Evolutionary conservation across 2,329 filamentous ascomycete species (phyloP), one percentile per base, ranked within the genome.

Genomic region (Xylariaceae sp.): DNA sequence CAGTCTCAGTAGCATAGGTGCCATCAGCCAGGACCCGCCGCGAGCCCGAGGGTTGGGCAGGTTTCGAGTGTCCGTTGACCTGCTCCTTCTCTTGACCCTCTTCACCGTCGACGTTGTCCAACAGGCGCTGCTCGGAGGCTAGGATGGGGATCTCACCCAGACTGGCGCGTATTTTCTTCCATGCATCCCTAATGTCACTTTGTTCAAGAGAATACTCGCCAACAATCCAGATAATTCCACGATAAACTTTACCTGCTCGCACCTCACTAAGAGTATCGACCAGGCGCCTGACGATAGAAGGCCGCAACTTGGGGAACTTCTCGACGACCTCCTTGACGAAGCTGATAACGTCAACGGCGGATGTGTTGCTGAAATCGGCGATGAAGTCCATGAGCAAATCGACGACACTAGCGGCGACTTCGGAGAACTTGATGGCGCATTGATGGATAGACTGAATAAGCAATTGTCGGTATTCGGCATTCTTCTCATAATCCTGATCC

Each of bases 291-390:
- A 97, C 85, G 56, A 98, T 97, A 1, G 88, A 86, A 25, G 84
- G 81, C 49, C 93, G 84, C 47, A 98, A 78, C 58, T 88, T 83
- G 6, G 93, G 93, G 74, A 97, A 98, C 63, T 95, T 95, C 71
- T 98, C 93, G 6, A 97, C 92, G 3, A 98, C 93, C 66, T 98
- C 93, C 71, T 98, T 98, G 53, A 98, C 91, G 63, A 98, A 98
- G 44, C 89, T 91, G 63, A 98, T 97, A 43, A 98, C 92, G 67
- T 98, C 93, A 22, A 98, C 88, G 1, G 93, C 93, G 2, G 92
- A 95, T 36, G 88, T 86, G 63, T 95, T 96, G 74, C 95, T 97
- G 67, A 97, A 96, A 67, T 98, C 93, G 41, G 88, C 89, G 61
- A 98, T 96, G 65, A 97, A 97, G 68, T 98, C 93, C 93, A 98